These are phyloP conservation scores for Cyberlindnera lachancei DNA, from an alignment of 805 yeast species.

Conservation along the genomic window DNA sequence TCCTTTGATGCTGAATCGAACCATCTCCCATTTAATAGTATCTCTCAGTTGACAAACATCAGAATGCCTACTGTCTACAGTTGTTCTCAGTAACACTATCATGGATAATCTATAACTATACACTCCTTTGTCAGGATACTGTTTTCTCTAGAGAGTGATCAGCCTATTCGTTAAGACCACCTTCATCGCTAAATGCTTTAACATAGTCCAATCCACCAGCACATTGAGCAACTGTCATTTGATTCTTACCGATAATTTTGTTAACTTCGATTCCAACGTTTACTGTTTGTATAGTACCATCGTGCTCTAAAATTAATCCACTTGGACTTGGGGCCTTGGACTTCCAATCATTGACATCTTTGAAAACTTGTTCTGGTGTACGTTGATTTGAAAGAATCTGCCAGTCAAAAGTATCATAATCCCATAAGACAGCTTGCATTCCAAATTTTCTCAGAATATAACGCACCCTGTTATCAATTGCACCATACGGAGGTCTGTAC, in stretches of 20 bases:
- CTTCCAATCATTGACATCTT: slow-evolving; percentile 51
- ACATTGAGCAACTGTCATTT: slow-evolving; percentile 68
- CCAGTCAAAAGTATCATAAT: slow-evolving; percentile 90
- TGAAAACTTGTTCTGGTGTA: slow-evolving; percentile 44
- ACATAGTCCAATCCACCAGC: slow-evolving; percentile 18
- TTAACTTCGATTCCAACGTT: slow-evolving; percentile 56
- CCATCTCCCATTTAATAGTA: too few species aligned
- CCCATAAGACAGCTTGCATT: slow-evolving; percentile 85
- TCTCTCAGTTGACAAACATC: too few species aligned
- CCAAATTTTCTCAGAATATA: slow-evolving; percentile 77
- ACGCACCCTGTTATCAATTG: slow-evolving; percentile 81
- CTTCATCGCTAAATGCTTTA: too few species aligned
- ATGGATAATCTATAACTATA: too few species aligned
- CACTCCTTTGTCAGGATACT: too few species aligned
- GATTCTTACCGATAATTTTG: slow-evolving; percentile 49
- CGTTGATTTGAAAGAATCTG: slow-evolving; percentile 47
- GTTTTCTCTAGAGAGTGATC: too few species aligned
- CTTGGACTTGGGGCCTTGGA: slow-evolving; percentile 19
- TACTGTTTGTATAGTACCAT: slow-evolving; percentile 60
- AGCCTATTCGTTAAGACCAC: too few species aligned
- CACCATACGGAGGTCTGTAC: slow-evolving; percentile 97
- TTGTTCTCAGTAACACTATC: too few species aligned
- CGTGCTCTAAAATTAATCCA: slow-evolving; percentile 87
- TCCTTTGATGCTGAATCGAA: too few species aligned
- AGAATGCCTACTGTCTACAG: too few species aligned